A percentile compares a stretch with the other conserved stretches of the same genome.
phyloP scores from a whole-genome alignment of 2,329 filamentous ascomycete genomes.

The Pseudohalonectria lignicola region DNA sequence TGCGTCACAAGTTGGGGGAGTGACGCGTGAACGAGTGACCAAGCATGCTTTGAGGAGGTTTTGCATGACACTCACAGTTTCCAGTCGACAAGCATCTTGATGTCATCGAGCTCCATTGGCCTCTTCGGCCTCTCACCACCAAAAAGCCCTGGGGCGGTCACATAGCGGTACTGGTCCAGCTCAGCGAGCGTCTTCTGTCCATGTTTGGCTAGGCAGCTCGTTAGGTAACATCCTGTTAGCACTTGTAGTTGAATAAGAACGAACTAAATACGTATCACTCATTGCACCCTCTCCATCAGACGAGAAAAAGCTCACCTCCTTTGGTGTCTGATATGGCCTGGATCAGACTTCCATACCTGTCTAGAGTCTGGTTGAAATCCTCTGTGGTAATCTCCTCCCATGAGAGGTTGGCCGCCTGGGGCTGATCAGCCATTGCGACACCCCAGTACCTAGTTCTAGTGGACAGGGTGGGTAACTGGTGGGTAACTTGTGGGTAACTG shows the following conservation, averaged over 20 bases:
- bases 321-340: slow-evolving; percentile 30
- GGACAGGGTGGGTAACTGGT: too few relatives aligned
- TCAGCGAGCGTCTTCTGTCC: slow-evolving; percentile 40
- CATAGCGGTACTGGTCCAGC: slow-evolving; percentile 51
- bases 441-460: too few relatives aligned
- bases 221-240: too few relatives aligned
- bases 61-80: slow-evolving; percentile 66
- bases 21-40: too few relatives aligned
- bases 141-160: slow-evolving; percentile 37
- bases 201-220: slow-evolving; percentile 30
- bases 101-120: slow-evolving; percentile 42
- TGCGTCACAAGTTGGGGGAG: too few relatives aligned
- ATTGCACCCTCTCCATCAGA: too few relatives aligned
- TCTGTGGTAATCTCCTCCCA: slow-evolving; percentile 14
- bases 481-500: too few relatives aligned
- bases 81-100: slow-evolving; percentile 55
- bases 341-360: slow-evolving; percentile 1
- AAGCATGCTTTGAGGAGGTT: too few relatives aligned
- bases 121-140: slow-evolving; percentile 17
- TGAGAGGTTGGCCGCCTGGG: too few relatives aligned
- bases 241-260: too few relatives aligned
- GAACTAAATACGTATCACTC: too few relatives aligned
- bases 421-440: too few relatives aligned
- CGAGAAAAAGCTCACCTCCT: slow-evolving; percentile 21
- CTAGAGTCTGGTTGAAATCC: slow-evolving; percentile 14